Evolutionary conservation across 2,329 filamentous ascomycete genomes (phyloP), one percentile per base, ranked within the genome.

Genomic region (Aspergillus nomiae): DNA sequence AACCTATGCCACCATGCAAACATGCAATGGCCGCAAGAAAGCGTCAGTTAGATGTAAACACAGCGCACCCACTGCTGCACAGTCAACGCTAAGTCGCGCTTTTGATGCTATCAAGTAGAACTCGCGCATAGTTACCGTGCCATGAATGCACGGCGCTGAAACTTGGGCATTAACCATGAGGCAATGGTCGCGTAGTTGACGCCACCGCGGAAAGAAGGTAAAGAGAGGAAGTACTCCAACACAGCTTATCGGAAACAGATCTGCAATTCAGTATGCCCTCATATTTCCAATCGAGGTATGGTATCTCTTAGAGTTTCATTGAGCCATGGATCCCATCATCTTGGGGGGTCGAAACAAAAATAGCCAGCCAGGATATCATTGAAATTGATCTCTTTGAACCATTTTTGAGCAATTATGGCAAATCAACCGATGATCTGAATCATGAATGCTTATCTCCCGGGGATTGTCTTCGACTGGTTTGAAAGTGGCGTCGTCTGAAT

Each of bases 381-480:
- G 51, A 11, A 41, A 19, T 12, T 55, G 32, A 14, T 38, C 26
- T 24, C 11, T 38, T 38, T 55, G 58, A 45, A 43, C 26, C 48
- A 54, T 43, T 43, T 43, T 30, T 41, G 28, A 41, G 26, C 36
- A 10, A 34, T 26, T 24, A 59, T 45, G 32, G 56, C 56, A 34
- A 53, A 59, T 53, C 43, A 21, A 32, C 14, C 30, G 36, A 45
- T 11, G 24, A 45, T 57, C 38, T 30, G 11, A 26, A 57, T 28
- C n/a, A 38, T 41, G 50, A 56, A 54, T 54, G 48, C 56, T 59
- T 59, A 62, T 62, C 56, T 55, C 16, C 43, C 26, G 8, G 28
- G n/a, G 43, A 45, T 43, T 57, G 16, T 24, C 43, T 43, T 41
- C n/a, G 36, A 38, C 41, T 4, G 30, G 46, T 10, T 43, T 28